Evolutionary conservation across 176 grass and related monocot species (phyloP), one percentile per base, ranked within the genome.

Genomic region (Panicum miliaceum): DNA sequence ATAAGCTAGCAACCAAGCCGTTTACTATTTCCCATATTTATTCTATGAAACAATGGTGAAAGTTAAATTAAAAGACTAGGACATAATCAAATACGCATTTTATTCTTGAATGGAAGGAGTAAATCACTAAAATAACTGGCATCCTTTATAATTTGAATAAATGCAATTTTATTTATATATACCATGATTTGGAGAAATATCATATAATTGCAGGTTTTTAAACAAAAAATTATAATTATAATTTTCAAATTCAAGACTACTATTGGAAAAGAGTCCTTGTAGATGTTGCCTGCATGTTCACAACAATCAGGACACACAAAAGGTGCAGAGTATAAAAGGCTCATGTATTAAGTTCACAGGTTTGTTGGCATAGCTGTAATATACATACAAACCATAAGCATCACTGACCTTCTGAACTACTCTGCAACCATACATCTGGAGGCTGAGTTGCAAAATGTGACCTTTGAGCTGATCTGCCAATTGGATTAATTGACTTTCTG

Each of bases 341-440:
- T 32, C 58, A 20, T 0, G 0, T 48, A 22, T 29, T 70, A 52
- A 41, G 16, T 27, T 64, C 45, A 51, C 2, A 80, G 68, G 10
- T 64, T 61, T 13, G 20, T 47, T 66, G 12, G 5, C 80, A 52
- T 43, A 19, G n/a, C 23, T 45, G 16, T 65, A 26, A 16, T 38
- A 61, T 46, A 85, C 12, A 53, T 45, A 85, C 32, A 61, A 12
- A 81, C 18, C 58, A 25, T 82, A 68, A 58, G 83, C 4, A 86
- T 5, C 64, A 70, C 84, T 70, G 59, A 99, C 96, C 96, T 99
- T 99, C 81, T 99, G 96, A 86, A 99, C 92, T 64, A 99, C 96
- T 85, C 96, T 93, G 87, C 96, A 99, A 68, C 96, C 96, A 81
- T 99, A 99, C 96, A 99, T 99, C 77, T 99, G 96, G 83, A 92